A percentile compares a stretch with the other conserved stretches of the same genome.
Evolutionary conservation across 106 monocot genomes (phyloP).

Genomic region (Triglochin maritima): DNA sequence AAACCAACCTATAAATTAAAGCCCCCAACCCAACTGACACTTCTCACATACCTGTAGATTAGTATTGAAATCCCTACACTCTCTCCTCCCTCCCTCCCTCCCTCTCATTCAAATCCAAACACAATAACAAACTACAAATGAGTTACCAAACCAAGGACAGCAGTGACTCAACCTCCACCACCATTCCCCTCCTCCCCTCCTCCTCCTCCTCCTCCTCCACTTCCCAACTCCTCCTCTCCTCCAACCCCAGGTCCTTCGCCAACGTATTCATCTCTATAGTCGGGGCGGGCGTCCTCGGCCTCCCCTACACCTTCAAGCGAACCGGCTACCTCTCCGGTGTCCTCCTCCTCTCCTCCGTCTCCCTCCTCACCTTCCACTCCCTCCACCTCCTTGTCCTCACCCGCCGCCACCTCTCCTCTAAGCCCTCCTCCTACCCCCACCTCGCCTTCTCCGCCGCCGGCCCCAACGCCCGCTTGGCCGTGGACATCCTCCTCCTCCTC

Average conservation of each 20-base stretch:
- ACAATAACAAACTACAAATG: no score
- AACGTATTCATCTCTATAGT: slow-evolving; percentile 97
- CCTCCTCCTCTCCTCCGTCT: slow-evolving; percentile 38
- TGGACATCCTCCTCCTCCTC: slow-evolving; percentile 37
- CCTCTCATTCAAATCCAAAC: no score
- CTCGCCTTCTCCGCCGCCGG: slow-evolving; percentile 28
- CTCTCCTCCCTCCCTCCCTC: no score
- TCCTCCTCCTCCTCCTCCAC: neutral
- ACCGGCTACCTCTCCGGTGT: slow-evolving; percentile 70
- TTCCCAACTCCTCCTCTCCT: slow-evolving; percentile 34
- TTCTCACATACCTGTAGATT: no score
- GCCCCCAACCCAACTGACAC: no score
- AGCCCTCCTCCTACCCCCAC: slow-evolving; percentile 28
- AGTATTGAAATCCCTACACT: no score
- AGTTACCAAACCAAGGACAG: no score
- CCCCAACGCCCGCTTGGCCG: slow-evolving; percentile 9
- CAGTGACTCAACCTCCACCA: neutral
- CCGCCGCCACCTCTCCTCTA: slow-evolving; percentile 42
- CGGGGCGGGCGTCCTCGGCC: slow-evolving; percentile 89
- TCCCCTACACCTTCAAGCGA: slow-evolving; percentile 82
- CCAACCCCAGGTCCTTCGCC: slow-evolving; percentile 85
- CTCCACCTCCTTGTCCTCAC: slow-evolving; percentile 80
- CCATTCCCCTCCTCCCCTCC: neutral
- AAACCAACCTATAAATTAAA: no score
- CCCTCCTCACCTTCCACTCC: slow-evolving; percentile 63